phyloP scores from a whole-genome alignment of 2,329 filamentous ascomycete species.

The Domatiomyces globalis region DNA sequence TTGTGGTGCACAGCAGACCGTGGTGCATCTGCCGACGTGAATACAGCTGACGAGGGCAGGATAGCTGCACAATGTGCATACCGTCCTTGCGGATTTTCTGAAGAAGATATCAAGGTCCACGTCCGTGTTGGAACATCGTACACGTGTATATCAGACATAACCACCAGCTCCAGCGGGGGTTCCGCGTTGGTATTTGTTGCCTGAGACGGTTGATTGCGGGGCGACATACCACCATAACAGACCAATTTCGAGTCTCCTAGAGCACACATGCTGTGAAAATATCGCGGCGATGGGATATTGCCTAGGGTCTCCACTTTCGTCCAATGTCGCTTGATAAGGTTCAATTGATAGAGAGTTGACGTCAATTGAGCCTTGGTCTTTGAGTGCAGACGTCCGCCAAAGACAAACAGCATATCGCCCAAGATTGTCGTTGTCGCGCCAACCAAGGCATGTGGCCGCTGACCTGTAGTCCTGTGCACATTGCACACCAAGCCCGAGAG shows the following conservation, averaged over 20 bases:
- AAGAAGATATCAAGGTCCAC: slow-evolving; percentile 67
- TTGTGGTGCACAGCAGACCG: slow-evolving; percentile 83
- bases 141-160: slow-evolving; percentile 97
- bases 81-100: slow-evolving; percentile 75
- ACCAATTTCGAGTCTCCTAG: slow-evolving; percentile 92
- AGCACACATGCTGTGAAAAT: slow-evolving; percentile 93
- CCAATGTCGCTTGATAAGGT: slow-evolving; percentile 85
- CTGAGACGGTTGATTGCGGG: slow-evolving; percentile 23
- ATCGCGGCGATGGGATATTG: slow-evolving; percentile 77
- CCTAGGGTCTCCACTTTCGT: slow-evolving; percentile 72
- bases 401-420: slow-evolving; percentile 92
- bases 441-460: slow-evolving; percentile 79
- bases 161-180: slow-evolving; percentile 70
- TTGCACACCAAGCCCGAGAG: slow-evolving; percentile 55
- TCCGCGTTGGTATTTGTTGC: slow-evolving; percentile 29
- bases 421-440: slow-evolving; percentile 90
- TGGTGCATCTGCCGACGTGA: slow-evolving; percentile 70
- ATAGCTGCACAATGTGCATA: slow-evolving; percentile 96
- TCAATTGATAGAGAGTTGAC: slow-evolving; percentile 82
- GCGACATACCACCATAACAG: slow-evolving; percentile 94
- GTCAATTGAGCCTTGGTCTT: slow-evolving; percentile 72
- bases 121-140: slow-evolving; percentile 70
- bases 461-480: slow-evolving; percentile 69
- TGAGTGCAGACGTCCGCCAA: slow-evolving; percentile 79
- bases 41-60: slow-evolving; percentile 71